A percentile compares a stretch with the other conserved stretches of the same genome.
These are phyloP conservation scores for Kurtzmaniella quercitrusa DNA, from an alignment of 1,139 yeast genomes.

Conservation along the genomic window DNA sequence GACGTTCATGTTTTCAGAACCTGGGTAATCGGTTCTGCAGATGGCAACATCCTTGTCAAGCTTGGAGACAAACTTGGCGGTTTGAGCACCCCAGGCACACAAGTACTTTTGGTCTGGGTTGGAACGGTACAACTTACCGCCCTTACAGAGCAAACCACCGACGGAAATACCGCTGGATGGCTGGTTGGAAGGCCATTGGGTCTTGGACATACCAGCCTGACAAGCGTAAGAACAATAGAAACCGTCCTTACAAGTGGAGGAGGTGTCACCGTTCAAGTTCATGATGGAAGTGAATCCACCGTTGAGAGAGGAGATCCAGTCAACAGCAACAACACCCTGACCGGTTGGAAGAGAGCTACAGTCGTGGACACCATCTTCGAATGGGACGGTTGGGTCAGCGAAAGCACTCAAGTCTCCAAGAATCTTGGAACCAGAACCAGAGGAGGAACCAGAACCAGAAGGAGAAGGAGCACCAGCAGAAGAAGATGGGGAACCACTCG, in stretches of 20 bases:
- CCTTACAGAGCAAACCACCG: slow-evolving; percentile 72
- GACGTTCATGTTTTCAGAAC: slow-evolving; percentile 82
- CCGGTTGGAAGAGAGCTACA: slow-evolving; percentile 66
- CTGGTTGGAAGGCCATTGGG: slow-evolving; percentile 77
- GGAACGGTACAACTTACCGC: slow-evolving; percentile 66
- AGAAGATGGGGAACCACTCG: slow-evolving; percentile 12
- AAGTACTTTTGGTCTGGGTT: slow-evolving; percentile 55
- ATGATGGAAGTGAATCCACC: slow-evolving; percentile 78
- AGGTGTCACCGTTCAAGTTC: slow-evolving; percentile 59
- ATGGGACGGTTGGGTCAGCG: slow-evolving; percentile 47
- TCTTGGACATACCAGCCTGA: slow-evolving; percentile 88
- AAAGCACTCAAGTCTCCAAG: slow-evolving; percentile 55
- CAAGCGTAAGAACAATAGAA: slow-evolving; percentile 82
- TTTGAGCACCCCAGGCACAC: slow-evolving; percentile 73
- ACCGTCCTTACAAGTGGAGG: slow-evolving; percentile 67
- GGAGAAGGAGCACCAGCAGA: too few species aligned
- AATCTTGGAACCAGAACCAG: slow-evolving; percentile 23
- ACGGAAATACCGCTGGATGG: slow-evolving; percentile 73
- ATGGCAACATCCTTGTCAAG: slow-evolving; percentile 59
- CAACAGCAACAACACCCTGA: slow-evolving; percentile 66
- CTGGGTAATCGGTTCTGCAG: slow-evolving; percentile 87
- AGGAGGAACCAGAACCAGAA: slow-evolving; percentile 19
- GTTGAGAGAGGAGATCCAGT: slow-evolving; percentile 45
- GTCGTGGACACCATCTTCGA: slow-evolving; percentile 59
- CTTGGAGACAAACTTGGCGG: slow-evolving; percentile 58